Evolutionary conservation across 208 protist species (phyloP).

Genomic region (Acanthamoeba triangularis): DNA sequence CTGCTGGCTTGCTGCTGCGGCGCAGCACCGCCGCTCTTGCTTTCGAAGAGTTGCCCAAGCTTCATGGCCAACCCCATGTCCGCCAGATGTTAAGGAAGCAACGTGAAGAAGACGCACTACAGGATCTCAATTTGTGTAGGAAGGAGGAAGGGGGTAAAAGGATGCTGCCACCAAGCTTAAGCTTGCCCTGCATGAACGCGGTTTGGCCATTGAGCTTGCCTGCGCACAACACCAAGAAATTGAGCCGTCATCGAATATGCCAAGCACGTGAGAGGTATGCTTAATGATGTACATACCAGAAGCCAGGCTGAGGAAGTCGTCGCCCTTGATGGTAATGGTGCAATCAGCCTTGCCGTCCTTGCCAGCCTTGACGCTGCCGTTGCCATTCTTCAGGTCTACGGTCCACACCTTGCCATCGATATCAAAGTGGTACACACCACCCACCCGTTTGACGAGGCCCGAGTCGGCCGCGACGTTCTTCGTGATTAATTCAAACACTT

Average conservation of each 20-base stretch:
- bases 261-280: not conserved
- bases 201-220: conserved; percentile 83
- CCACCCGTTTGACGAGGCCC: conserved; percentile 78
- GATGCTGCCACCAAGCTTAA: conserved; percentile 76
- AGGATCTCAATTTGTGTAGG: no score
- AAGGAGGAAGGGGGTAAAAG: not conserved
- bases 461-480: conserved; percentile 56
- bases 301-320: not conserved
- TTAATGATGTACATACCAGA: not conserved
- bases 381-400: conserved; percentile 84
- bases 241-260: no score
- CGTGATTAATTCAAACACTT: not conserved
- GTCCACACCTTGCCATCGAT: conserved; percentile 79
- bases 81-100: not conserved
- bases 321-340: conserved; percentile 78
- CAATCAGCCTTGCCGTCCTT: conserved; percentile 81
- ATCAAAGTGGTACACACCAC: conserved; percentile 83
- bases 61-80: conserved; percentile 86
- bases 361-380: conserved; percentile 73
- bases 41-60: conserved; percentile 73
- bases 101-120: not conserved
- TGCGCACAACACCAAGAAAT: not conserved
- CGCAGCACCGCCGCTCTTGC: not conserved
- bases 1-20: not conserved
- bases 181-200: conserved; percentile 79